Conservation (phyloP, 2,329 filamentous ascomycete genomes). For the Biscogniauxia marginata region DNA sequence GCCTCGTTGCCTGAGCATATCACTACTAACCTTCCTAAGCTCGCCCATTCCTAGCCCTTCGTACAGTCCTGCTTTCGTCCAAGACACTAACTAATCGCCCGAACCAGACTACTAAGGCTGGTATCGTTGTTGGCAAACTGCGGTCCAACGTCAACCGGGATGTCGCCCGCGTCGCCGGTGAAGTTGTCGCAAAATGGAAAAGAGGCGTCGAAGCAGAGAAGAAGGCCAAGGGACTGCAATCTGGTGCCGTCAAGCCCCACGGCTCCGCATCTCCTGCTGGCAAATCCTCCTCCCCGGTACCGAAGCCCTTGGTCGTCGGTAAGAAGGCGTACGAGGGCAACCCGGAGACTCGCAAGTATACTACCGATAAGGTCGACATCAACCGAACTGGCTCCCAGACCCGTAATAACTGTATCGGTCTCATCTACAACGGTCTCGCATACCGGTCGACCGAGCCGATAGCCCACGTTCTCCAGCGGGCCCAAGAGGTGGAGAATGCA, state of each 20-base stretch:
- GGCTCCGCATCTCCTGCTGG: constrained; percentile 53
- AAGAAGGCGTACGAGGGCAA: constrained; percentile 57
- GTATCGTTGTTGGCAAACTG: constrained; percentile 82
- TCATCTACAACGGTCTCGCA: constrained; percentile 89
- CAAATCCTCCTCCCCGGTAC: constrained; percentile 35
- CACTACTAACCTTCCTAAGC: no score
- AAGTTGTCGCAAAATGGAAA: constrained; percentile 88
- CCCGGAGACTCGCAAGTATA: constrained; percentile 77
- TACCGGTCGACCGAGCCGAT: constrained; percentile 69
- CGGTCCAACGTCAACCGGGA: constrained; percentile 76
- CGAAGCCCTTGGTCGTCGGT: constrained; percentile 52
- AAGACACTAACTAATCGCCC: not conserved
- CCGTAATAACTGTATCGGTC: constrained; percentile 82
- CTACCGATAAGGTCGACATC: constrained; percentile 75
- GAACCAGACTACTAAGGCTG: constrained; percentile 75
- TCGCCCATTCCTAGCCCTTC: no score
- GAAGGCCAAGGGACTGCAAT: constrained; percentile 39
- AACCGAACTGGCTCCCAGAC: constrained; percentile 70
- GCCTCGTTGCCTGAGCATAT: not conserved
- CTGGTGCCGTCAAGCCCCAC: constrained; percentile 38
- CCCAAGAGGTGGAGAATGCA: constrained; percentile 80
- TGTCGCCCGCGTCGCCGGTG: constrained; percentile 72
- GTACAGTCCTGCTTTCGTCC: not conserved
- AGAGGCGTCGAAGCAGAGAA: constrained; percentile 70
- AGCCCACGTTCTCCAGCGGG: constrained; percentile 68